Percentiles rank a stretch among this genome's conserved stretches.
phyloP scores from a whole-genome alignment of 495 filamentous ascomycete species.

The Talaromyces nanjingensis region DNA sequence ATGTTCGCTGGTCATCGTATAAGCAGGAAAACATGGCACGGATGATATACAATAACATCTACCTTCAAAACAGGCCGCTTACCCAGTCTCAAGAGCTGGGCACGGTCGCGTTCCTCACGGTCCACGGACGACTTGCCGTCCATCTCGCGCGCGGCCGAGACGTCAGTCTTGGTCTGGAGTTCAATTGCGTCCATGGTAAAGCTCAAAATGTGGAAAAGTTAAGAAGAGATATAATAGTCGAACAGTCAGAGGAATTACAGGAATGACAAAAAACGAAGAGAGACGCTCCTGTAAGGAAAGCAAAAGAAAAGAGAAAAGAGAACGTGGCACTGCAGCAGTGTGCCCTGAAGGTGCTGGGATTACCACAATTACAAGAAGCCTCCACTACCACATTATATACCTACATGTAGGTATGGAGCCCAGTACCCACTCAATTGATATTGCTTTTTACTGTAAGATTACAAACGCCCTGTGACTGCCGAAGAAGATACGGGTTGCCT shows the following conservation, averaged over 20 bases:
- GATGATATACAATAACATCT: neutral
- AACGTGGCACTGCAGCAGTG: neutral
- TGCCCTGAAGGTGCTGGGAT: neutral
- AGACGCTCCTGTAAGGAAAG: neutral
- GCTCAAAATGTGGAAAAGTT: neutral
- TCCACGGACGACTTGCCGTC: slow-evolving; percentile 1
- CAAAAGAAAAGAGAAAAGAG: neutral
- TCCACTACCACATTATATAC: neutral
- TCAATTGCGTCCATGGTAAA: neutral
- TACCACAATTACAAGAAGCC: no score
- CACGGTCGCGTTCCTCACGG: slow-evolving; percentile 12
- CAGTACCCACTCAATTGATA: neutral
- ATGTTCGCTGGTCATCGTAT: slow-evolving; percentile 29
- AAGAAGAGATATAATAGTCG: neutral
- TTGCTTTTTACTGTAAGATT: slow-evolving; percentile 2
- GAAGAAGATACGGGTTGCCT: neutral
- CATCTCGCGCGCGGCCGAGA: neutral
- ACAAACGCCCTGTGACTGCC: neutral
- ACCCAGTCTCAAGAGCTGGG: slow-evolving; percentile 36
- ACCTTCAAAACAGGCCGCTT: slow-evolving; percentile 46
- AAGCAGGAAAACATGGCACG: neutral
- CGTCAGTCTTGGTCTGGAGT: neutral
- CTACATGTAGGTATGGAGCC: neutral
- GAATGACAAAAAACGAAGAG: neutral
- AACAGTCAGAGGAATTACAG: neutral